Percentiles rank a stretch among this genome's conserved stretches.
Conservation (phyloP, 352 stramenopile species). For the Poterioochromonas sp. region DNA sequence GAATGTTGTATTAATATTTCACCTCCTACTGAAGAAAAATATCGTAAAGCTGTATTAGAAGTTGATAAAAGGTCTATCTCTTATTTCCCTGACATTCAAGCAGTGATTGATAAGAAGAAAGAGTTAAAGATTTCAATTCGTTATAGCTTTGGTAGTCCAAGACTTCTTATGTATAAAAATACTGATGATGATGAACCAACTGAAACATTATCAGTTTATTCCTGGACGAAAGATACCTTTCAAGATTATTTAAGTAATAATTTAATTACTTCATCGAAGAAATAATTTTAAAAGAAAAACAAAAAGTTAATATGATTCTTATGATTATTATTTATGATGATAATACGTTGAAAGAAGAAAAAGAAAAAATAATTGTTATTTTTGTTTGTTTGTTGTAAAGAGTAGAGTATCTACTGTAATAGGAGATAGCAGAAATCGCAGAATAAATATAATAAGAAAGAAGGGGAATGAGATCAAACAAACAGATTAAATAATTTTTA, state of each 20-base stretch:
- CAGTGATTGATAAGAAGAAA: background rate
- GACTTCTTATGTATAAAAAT: background rate
- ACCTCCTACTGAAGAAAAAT: background rate
- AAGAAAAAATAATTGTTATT: too few relatives aligned
- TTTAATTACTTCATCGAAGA: too few relatives aligned
- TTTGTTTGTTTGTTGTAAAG: too few relatives aligned
- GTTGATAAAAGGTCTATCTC: background rate
- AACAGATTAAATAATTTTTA: background rate
- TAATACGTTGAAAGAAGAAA: too few relatives aligned
- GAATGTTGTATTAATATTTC: background rate
- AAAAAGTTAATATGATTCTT: too few relatives aligned
- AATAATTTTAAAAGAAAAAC: too few relatives aligned
- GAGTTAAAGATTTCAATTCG: background rate
- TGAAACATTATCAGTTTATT: background rate
- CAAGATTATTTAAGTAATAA: conserved; percentile 26
- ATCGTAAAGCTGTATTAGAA: conserved; percentile 19
- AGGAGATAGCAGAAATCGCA: too few relatives aligned
- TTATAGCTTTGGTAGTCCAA: background rate
- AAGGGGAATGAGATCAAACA: too few relatives aligned
- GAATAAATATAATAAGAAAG: too few relatives aligned
- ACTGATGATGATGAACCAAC: background rate
- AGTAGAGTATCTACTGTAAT: too few relatives aligned
- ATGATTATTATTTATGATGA: too few relatives aligned
- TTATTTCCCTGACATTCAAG: background rate
- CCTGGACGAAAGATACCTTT: background rate